phyloP scores from a whole-genome alignment of 2,329 filamentous ascomycete genomes.

The Pestalotiopsis sp. region DNA sequence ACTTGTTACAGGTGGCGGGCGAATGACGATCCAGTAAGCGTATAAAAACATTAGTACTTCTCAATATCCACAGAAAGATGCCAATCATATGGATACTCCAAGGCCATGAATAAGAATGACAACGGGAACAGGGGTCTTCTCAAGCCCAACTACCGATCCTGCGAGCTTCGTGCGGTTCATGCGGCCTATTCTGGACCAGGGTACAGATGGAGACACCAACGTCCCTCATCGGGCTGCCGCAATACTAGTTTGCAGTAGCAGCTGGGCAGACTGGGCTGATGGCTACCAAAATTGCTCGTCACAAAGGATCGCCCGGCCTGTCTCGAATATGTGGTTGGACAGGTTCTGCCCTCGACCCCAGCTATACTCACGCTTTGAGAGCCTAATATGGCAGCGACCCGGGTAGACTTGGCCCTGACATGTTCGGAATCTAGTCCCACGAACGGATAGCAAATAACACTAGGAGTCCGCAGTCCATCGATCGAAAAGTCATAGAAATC shows the following conservation, averaged over 20 bases:
- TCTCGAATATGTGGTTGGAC: not conserved
- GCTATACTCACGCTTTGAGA: not conserved
- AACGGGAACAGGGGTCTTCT: not conserved
- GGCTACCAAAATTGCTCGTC: not conserved
- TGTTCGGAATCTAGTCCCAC: not conserved
- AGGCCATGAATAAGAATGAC: not conserved
- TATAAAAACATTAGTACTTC: not conserved
- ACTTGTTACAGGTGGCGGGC: not conserved
- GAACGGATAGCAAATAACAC: not conserved
- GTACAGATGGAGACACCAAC: not conserved
- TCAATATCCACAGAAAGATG: not conserved
- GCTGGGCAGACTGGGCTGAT: not conserved
- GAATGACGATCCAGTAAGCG: not conserved
- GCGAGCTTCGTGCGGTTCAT: not conserved
- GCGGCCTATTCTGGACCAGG: not conserved
- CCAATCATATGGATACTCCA: not conserved
- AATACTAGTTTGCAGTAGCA: not conserved
- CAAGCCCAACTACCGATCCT: not conserved
- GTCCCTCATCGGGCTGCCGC: not conserved
- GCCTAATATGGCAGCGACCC: not conserved
- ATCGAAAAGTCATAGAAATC: not conserved
- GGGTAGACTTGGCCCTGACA: not conserved
- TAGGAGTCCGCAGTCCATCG: not conserved
- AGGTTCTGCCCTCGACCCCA: not conserved
- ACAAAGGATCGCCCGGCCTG: not conserved